Percentiles rank a stretch among this genome's conserved stretches.
phyloP scores from a whole-genome alignment of 352 stramenopile species.

The Ochromonadaceae sp. region DNA sequence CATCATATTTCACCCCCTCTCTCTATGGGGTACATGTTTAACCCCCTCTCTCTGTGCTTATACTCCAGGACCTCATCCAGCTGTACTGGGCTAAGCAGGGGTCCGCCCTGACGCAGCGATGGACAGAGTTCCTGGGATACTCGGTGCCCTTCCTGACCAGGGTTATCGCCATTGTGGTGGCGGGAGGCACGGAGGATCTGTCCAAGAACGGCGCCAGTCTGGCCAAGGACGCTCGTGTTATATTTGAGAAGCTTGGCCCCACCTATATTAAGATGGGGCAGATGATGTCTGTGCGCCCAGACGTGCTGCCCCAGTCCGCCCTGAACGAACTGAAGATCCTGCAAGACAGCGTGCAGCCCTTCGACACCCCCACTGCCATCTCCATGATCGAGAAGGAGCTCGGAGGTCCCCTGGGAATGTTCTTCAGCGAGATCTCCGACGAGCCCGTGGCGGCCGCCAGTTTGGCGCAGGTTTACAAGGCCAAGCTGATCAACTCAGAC shows the following conservation, averaged over 20 bases:
- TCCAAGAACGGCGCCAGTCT: constrained; percentile 45
- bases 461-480: constrained; percentile 59
- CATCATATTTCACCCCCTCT: too few species aligned
- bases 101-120: constrained; percentile 46
- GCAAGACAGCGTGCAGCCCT: constrained; percentile 54
- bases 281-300: constrained; percentile 56
- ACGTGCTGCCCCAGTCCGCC: constrained; percentile 55
- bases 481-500: constrained; percentile 30
- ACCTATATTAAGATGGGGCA: constrained; percentile 68
- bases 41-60: too few species aligned
- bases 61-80: constrained; percentile 54
- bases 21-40: too few species aligned
- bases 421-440: constrained; percentile 56
- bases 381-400: constrained; percentile 55
- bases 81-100: constrained; percentile 53
- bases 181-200: constrained; percentile 21
- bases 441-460: constrained; percentile 53
- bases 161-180: too few species aligned
- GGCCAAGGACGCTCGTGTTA: constrained; percentile 42
- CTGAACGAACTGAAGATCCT: constrained; percentile 47
- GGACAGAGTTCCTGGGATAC: constrained; percentile 52
- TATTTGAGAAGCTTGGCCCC: constrained; percentile 57
- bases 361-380: constrained; percentile 48
- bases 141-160: constrained; percentile 55
- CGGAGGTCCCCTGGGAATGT: constrained; percentile 40